These are phyloP conservation scores for Tillandsia fasciculata DNA, from an alignment of 176 grass and related monocot genomes.

Conservation along the genomic window DNA sequence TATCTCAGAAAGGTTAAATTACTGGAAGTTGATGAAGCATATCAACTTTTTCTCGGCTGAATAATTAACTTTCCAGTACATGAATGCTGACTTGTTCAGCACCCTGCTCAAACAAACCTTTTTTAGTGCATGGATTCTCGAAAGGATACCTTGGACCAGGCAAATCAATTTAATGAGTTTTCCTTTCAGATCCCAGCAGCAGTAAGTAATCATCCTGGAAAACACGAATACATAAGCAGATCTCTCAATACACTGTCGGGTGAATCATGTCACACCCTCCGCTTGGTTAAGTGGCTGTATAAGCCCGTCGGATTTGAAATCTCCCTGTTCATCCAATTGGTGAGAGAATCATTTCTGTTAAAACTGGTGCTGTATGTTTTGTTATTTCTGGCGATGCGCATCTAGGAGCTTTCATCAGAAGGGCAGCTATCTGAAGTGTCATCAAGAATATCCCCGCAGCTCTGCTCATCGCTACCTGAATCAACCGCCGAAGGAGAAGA, in stretches of 20 bases:
- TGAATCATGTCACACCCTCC: not conserved
- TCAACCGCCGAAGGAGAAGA: slow-evolving; percentile 16
- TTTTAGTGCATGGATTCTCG: not conserved
- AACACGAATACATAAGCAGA: not conserved
- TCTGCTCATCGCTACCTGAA: slow-evolving; percentile 20
- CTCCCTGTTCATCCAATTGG: not conserved
- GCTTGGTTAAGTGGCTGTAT: not conserved
- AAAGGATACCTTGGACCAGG: not conserved
- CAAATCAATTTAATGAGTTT: not conserved
- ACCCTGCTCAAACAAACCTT: not conserved
- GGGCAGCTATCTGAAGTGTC: slow-evolving; percentile 11
- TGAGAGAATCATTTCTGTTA: slow-evolving; percentile 10
- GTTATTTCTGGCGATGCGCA: slow-evolving; percentile 18
- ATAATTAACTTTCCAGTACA: too few species aligned
- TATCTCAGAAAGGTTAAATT: too few species aligned
- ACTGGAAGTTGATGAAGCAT: too few species aligned
- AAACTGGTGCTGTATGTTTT: slow-evolving; percentile 22
- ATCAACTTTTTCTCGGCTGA: too few species aligned
- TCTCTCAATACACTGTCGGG: not conserved
- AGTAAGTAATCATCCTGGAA: not conserved
- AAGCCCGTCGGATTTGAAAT: not conserved
- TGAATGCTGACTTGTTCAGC: too few species aligned
- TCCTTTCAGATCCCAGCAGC: not conserved
- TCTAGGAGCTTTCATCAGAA: slow-evolving; percentile 24
- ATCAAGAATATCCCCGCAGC: slow-evolving; percentile 18